Percentiles rank a stretch among this genome's conserved stretches.
Evolutionary conservation across 2,329 filamentous ascomycete species (phyloP).

Genomic region (Stromatinia cepivora): DNA sequence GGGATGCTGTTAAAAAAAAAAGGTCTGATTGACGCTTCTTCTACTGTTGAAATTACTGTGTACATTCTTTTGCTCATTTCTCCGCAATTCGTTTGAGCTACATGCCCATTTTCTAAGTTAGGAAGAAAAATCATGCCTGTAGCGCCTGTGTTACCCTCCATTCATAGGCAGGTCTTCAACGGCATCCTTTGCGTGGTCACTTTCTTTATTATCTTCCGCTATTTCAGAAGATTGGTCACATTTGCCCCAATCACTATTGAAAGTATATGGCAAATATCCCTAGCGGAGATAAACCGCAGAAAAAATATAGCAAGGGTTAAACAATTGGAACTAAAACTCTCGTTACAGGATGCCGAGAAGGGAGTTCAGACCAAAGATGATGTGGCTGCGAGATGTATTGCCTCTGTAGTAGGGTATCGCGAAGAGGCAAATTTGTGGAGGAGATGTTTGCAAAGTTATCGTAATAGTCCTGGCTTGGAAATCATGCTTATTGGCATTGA

Average conservation of each 20-base stretch:
- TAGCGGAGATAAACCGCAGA: slow-evolving; percentile 28
- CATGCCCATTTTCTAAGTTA: neutral
- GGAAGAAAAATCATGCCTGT: slow-evolving; percentile 1
- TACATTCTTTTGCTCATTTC: neutral
- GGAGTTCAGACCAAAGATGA: slow-evolving; percentile 22
- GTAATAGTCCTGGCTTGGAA: slow-evolving; percentile 25
- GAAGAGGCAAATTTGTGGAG: slow-evolving; percentile 27
- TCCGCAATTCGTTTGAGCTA: neutral
- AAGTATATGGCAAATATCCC: slow-evolving; percentile 29
- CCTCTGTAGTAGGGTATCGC: slow-evolving; percentile 29
- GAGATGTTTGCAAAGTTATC: slow-evolving; percentile 29
- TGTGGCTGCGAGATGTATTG: slow-evolving; percentile 24
- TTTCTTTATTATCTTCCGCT: slow-evolving; percentile 25
- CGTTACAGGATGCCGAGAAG: slow-evolving; percentile 25
- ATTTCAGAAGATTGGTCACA: slow-evolving; percentile 25
- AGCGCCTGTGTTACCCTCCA: slow-evolving; percentile 14
- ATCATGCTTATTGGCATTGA: slow-evolving; percentile 29
- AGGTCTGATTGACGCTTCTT: neutral
- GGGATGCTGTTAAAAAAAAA: neutral
- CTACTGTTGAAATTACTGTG: neutral
- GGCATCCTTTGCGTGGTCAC: slow-evolving; percentile 24
- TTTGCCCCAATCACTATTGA: slow-evolving; percentile 27
- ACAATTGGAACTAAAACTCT: slow-evolving; percentile 20
- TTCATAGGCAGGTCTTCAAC: slow-evolving; percentile 23
- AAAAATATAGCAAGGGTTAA: slow-evolving; percentile 27